phyloP scores from a whole-genome alignment of 2,329 filamentous ascomycete genomes.

The Trichoderma polysporum region DNA sequence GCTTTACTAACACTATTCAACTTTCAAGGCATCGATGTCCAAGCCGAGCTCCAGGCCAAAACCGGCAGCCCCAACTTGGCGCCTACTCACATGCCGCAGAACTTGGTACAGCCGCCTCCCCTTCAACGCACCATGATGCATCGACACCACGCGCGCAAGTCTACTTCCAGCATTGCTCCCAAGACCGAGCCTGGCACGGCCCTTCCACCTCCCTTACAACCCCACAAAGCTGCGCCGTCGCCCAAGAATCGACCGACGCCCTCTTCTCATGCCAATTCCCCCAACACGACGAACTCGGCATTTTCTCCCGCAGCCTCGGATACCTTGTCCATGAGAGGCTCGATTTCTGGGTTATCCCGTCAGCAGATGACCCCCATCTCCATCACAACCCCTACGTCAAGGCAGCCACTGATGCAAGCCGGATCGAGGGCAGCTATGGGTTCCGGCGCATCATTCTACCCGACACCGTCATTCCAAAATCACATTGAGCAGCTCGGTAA shows the following conservation, averaged over 20 bases:
- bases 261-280: slow-evolving; percentile 68
- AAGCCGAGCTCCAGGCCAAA: slow-evolving; percentile 91
- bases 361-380: slow-evolving; percentile 35
- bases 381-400: slow-evolving; percentile 27
- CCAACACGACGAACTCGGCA: slow-evolving; percentile 48
- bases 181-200: slow-evolving; percentile 62
- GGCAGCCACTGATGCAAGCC: slow-evolving; percentile 39
- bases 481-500: slow-evolving; percentile 96
- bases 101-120: slow-evolving; percentile 69
- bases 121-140: slow-evolving; percentile 80
- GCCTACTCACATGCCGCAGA: slow-evolving; percentile 66
- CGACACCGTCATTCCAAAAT: slow-evolving; percentile 79
- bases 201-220: slow-evolving; percentile 46
- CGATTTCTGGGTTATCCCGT: slow-evolving; percentile 34
- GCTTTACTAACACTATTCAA: background rate
- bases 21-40: slow-evolving; percentile 82
- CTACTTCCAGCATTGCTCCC: slow-evolving; percentile 71
- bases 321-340: slow-evolving; percentile 46
- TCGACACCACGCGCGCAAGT: slow-evolving; percentile 72
- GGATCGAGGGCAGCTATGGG: slow-evolving; percentile 37
- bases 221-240: slow-evolving; percentile 58
- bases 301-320: slow-evolving; percentile 46
- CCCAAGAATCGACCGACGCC: slow-evolving; percentile 79
- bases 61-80: slow-evolving; percentile 80
- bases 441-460: slow-evolving; percentile 64